Evolutionary conservation across 106 monocot species (phyloP).

Genomic region (Ottelia alismoides): DNA sequence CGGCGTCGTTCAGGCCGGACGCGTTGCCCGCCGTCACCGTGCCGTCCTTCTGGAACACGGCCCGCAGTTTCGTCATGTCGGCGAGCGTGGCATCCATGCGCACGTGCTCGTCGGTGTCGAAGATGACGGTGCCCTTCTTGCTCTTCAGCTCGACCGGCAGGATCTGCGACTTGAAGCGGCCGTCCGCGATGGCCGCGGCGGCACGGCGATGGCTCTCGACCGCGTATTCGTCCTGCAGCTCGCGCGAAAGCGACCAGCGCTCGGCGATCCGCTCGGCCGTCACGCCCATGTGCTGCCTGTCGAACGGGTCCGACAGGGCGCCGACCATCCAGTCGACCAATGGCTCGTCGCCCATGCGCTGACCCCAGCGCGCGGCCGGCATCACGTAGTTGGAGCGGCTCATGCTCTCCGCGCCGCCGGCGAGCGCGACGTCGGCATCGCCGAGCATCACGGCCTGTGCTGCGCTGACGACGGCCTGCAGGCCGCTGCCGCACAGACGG

Average conservation of each 20-base stretch:
- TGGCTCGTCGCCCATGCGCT: background rate
- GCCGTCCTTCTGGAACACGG: background rate
- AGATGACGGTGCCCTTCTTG: background rate
- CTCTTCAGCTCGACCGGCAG: background rate
- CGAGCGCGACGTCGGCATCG: background rate
- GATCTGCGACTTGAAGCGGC: background rate
- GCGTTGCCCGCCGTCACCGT: background rate
- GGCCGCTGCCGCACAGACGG: background rate
- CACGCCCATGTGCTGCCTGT: background rate
- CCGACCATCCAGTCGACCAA: background rate
- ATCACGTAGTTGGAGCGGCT: background rate
- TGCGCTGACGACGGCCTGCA: background rate
- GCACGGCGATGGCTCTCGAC: background rate
- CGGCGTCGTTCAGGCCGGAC: too few species aligned
- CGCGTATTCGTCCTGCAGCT: background rate
- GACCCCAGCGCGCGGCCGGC: background rate
- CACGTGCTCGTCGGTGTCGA: background rate
- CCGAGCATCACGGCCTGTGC: background rate
- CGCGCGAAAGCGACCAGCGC: background rate
- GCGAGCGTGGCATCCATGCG: background rate
- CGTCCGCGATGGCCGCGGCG: background rate
- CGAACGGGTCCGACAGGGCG: background rate
- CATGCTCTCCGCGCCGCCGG: background rate
- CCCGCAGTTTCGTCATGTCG: background rate
- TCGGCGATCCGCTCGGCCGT: background rate